phyloP scores from a whole-genome alignment of 2,329 filamentous ascomycete species.

The Pestalotiopsis sp. region DNA sequence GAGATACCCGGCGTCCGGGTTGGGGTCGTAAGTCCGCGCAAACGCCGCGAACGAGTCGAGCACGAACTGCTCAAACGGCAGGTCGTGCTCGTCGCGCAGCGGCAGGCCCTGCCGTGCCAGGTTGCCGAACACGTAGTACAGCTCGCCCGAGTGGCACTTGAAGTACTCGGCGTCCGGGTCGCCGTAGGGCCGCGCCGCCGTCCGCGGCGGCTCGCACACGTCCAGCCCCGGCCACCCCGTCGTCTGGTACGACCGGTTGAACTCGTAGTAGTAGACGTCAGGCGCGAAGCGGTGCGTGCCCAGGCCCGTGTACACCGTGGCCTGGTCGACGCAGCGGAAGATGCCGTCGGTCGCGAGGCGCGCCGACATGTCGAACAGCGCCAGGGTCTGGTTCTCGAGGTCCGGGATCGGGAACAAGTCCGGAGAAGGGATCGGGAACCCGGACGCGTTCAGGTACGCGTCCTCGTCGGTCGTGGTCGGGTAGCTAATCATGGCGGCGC shows the following conservation, averaged over 20 bases:
- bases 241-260: slow-evolving; percentile 55
- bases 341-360: slow-evolving; percentile 58
- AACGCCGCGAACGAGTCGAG: slow-evolving; percentile 54
- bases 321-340: slow-evolving; percentile 61
- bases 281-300: slow-evolving; percentile 43
- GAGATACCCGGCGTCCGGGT: slow-evolving; percentile 45
- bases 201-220: slow-evolving; percentile 44
- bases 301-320: slow-evolving; percentile 53
- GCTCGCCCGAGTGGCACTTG: slow-evolving; percentile 57
- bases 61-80: slow-evolving; percentile 35
- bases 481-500: slow-evolving; percentile 52
- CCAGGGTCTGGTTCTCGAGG: slow-evolving; percentile 47
- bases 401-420: slow-evolving; percentile 50
- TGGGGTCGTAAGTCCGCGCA: slow-evolving; percentile 49
- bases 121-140: slow-evolving; percentile 55
- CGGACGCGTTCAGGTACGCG: slow-evolving; percentile 32
- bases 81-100: slow-evolving; percentile 45
- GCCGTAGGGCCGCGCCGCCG: slow-evolving; percentile 25
- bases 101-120: slow-evolving; percentile 39
- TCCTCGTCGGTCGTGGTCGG: slow-evolving; percentile 35
- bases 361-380: slow-evolving; percentile 55
- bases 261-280: slow-evolving; percentile 57
- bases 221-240: slow-evolving; percentile 54
- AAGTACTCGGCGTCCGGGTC: slow-evolving; percentile 39
- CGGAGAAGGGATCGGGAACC: slow-evolving; percentile 31